Conservation (phyloP, 2,329 filamentous ascomycete species). For the Phyllosticta paracitricarpa region DNA sequence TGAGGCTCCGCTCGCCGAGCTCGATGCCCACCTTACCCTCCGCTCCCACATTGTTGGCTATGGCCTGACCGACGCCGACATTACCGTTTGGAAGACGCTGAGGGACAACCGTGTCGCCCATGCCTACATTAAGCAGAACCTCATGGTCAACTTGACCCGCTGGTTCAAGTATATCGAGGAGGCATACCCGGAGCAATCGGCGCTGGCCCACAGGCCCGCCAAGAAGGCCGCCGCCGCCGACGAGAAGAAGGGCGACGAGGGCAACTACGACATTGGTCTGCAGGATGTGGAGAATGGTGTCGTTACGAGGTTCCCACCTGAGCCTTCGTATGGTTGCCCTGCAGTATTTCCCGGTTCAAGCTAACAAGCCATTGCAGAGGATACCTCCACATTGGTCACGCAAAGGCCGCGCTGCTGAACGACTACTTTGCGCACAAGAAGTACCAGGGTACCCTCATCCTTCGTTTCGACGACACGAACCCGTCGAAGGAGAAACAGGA, state of each 20-base stretch:
- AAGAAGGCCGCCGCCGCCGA: constrained; percentile 40
- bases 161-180: constrained; percentile 87
- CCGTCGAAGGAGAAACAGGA: constrained; percentile 95
- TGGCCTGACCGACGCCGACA: constrained; percentile 64
- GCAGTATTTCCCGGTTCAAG: neutral
- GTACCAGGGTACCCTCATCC: constrained; percentile 80
- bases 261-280: constrained; percentile 80
- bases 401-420: constrained; percentile 85
- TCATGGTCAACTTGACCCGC: constrained; percentile 64
- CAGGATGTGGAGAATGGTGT: constrained; percentile 80
- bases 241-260: constrained; percentile 57
- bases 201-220: constrained; percentile 46
- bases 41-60: constrained; percentile 82
- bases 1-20: constrained; percentile 61
- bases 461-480: constrained; percentile 96
- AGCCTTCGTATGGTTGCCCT: constrained; percentile 61
- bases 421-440: constrained; percentile 95
- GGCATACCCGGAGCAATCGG: constrained; percentile 66
- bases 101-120: constrained; percentile 77
- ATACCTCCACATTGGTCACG: constrained; percentile 91
- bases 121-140: constrained; percentile 68
- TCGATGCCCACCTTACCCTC: constrained; percentile 80
- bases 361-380: constrained; percentile 36
- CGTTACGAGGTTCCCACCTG: constrained; percentile 84
- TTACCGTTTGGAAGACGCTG: constrained; percentile 72